Percentiles rank a stretch among this genome's conserved stretches.
phyloP scores from a whole-genome alignment of 768 basidiomycete genomes.

The Ephemerocybe angulata region DNA sequence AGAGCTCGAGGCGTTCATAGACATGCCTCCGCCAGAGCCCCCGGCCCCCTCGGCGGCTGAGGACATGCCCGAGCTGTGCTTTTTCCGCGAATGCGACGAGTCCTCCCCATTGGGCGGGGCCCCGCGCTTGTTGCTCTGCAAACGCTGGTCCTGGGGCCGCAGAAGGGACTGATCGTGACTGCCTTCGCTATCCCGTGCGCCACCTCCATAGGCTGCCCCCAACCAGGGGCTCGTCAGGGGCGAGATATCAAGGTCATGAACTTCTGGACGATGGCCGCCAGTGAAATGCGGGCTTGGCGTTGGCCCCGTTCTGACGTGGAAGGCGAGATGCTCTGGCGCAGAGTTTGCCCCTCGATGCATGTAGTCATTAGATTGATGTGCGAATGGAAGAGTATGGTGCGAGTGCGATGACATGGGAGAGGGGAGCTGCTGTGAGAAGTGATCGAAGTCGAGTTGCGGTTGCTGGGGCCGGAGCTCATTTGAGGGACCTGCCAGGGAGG shows the following conservation, averaged over 20 bases:
- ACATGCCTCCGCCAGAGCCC: slow-evolving; percentile 17
- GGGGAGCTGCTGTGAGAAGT: slow-evolving; percentile 24
- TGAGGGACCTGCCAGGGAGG: slow-evolving; percentile 37
- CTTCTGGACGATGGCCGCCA: slow-evolving; percentile 41
- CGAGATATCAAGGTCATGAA: slow-evolving; percentile 73
- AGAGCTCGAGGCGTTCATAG: not conserved
- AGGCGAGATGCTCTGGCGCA: slow-evolving; percentile 73
- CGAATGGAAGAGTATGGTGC: slow-evolving; percentile 6
- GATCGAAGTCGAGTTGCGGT: slow-evolving; percentile 46
- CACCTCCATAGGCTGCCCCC: slow-evolving; percentile 40
- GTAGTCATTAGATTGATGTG: slow-evolving; percentile 8
- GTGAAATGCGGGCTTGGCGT: slow-evolving; percentile 4
- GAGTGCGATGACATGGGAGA: slow-evolving; percentile 16
- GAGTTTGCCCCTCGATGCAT: slow-evolving; percentile 36
- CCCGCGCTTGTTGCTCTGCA: slow-evolving; percentile 45
- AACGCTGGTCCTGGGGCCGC: not conserved
- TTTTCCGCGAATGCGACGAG: slow-evolving; percentile 45
- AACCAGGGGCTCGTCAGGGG: slow-evolving; percentile 83
- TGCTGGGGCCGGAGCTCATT: slow-evolving; percentile 62
- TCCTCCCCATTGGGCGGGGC: slow-evolving; percentile 60
- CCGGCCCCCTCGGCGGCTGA: slow-evolving; percentile 16
- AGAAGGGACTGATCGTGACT: not conserved
- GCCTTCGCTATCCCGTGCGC: not conserved
- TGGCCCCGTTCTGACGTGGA: slow-evolving; percentile 30
- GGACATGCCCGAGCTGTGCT: slow-evolving; percentile 48